Base-by-base conservation (phyloP, 768 basidiomycete genomes). In the Lentinus tigrinus region DNA sequence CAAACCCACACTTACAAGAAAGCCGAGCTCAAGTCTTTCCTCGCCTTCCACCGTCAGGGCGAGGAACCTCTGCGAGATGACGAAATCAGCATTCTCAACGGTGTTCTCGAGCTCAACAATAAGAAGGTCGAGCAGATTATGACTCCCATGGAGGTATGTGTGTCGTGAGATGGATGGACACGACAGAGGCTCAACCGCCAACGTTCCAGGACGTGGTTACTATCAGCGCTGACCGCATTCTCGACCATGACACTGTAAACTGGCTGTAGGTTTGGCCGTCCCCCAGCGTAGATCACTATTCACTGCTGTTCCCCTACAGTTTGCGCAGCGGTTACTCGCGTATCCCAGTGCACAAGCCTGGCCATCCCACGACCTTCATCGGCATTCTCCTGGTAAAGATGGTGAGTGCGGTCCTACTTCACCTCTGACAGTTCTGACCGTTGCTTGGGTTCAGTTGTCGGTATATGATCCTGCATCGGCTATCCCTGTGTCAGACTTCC, bases 271-370 rank as follows among this genome's bases (percentile, higher is more conserved):
- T 72, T 71, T n/a, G 14, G 27, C 50, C 6, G 58, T 34, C 4
- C 57, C 43, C n/a, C 9, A 8, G n/a, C 16, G n/a, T 13, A 46
- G 31, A 43, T 3, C 31, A 5, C 24, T n/a, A 14, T 38, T 37
- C 54, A 13, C 39, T 13, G 47, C 26, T 39, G 47, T 24, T 39
- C 28, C 31, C 51, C 55, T 54, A n/a, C 64, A 89, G 87, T 44
- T 72, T 90, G 21, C 68, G 78, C n/a, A 89, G 86, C 62, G 95
- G 95, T 0, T 97, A 96, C 69, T 95, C 94, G 1, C 86, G 95
- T 19, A 91, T 98, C 67, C 95, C 95, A 0, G 82, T 98, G 0
- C 92, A 96, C 66, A 83, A 85, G 58, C 80, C 88, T 3, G 83
- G 81, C 4, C 80, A 89, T 40, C 81, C 85, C 9, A 67, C 81